Evolutionary conservation across 495 filamentous ascomycete genomes (phyloP), one percentile per base, ranked within the genome.

Genomic region (Penicillium psychrofluorescens): DNA sequence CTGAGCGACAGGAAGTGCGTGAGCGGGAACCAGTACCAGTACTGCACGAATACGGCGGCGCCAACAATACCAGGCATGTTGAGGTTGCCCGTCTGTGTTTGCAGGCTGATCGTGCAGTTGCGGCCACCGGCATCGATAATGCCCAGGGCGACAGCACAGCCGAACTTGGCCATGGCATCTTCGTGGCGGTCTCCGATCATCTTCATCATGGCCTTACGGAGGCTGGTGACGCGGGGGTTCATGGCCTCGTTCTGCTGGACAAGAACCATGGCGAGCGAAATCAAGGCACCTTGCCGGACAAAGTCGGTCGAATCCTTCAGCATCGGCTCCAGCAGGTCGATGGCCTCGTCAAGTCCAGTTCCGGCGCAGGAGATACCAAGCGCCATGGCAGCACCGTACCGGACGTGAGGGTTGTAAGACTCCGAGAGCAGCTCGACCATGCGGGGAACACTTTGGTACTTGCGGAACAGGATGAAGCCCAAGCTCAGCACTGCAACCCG

Each of bases 21-120:
- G 53, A 96, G 81, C 38, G 94, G 94, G 80, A 99, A 99, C 94
- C 94, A 99, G 69, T 99, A 99, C 94, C 94, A 99, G 70, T 99
- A 99, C 63, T 99, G 94, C 7, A 88, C 92, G 70, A 99, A 99
- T 27, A 99, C 85, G 34, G 89, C 90, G 80, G 95, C 95, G 48
- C 94, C 94, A 14, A 99, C 90, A 45, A 97, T 92, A 45, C 87
- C 94, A 12, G 88, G 79, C 88, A 97, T 92, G 71, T 97, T 96
- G 48, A 99, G 76, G 54, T 95, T 99, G 44, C 94, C 94, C 0
- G 92, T 95, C 69, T 94, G 91, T 1, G 94, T 99, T 61, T 97
- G 92, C 41, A 99, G 75, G 36, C 90, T 90, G 49, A 99, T 96
- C 11, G 94, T 95, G 75, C 92, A 97, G 65, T 99, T 99, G 13